Percentiles rank a stretch among this genome's conserved stretches.
These are phyloP conservation scores for Ephemerocybe angulata DNA, from an alignment of 768 basidiomycete species.

Conservation along the genomic window DNA sequence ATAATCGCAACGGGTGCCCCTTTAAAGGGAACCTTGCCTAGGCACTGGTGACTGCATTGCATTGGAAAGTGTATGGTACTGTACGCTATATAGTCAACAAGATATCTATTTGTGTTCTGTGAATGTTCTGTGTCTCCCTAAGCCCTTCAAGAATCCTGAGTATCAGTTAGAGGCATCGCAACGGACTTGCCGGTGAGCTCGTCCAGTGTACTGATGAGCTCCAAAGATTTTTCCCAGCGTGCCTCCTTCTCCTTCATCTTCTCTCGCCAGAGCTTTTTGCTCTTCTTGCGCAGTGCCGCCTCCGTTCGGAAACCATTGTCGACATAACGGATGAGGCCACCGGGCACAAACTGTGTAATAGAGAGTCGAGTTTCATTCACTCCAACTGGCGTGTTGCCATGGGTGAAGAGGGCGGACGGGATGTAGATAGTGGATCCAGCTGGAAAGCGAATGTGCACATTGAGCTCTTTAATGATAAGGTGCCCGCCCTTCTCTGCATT, in stretches of 20 bases:
- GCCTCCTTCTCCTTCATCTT: not conserved
- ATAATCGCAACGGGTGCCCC: no score
- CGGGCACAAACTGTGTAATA: not conserved
- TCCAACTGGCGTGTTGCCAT: not conserved
- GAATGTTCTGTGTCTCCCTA: no score
- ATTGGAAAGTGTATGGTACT: no score
- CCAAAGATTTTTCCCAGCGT: not conserved
- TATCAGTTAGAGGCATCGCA: no score
- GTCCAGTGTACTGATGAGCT: no score
- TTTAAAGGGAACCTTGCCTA: no score
- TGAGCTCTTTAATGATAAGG: not conserved
- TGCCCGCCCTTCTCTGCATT: not conserved
- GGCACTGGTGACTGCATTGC: no score
- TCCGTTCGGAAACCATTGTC: slow-evolving; percentile 2
- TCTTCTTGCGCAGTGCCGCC: not conserved
- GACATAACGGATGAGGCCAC: not conserved
- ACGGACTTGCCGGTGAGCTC: no score
- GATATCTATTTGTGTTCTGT: no score
- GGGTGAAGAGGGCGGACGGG: not conserved
- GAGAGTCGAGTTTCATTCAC: not conserved
- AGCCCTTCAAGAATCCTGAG: no score
- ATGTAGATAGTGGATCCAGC: not conserved
- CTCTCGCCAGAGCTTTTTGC: not conserved
- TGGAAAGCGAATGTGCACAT: not conserved
- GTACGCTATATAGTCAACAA: no score